Percentiles rank a stretch among this genome's conserved stretches.
Conservation (phyloP, 305 asterid species). For the Salvia sclarea region DNA sequence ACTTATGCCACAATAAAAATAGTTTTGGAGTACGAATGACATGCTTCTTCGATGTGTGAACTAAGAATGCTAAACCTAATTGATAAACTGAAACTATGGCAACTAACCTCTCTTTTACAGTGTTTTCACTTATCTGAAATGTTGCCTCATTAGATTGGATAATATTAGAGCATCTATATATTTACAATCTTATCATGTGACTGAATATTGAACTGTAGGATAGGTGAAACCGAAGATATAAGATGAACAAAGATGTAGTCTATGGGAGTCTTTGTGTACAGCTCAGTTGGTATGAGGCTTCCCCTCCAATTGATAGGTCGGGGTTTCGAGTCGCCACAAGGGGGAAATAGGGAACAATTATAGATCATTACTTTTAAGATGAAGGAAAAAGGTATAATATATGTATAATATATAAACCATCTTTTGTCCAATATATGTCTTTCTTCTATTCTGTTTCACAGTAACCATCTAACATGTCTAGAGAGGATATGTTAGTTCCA, state of each 20-base stretch:
- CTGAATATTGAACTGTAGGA: not conserved
- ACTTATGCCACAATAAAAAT: conserved; percentile 12
- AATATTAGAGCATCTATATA: not conserved
- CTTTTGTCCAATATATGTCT: not conserved
- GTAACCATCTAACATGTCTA: not conserved
- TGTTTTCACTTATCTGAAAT: conserved; percentile 3
- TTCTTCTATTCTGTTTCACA: not conserved
- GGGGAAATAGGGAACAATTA: no score
- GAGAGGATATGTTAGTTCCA: not conserved
- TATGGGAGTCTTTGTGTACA: no score
- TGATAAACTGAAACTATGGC: conserved; percentile 19
- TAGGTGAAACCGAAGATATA: not conserved
- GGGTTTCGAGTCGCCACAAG: no score
- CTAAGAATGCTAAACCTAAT: not conserved
- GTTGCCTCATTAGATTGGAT: not conserved
- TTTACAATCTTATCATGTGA: conserved; percentile 12
- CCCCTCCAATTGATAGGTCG: no score
- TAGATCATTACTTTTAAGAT: no score
- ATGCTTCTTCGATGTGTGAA: conserved; percentile 23
- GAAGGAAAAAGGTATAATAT: no score
- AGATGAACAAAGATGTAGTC: not conserved
- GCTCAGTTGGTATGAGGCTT: no score
- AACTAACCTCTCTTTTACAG: not conserved
- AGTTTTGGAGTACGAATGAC: conserved; percentile 15
- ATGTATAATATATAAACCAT: no score